Percentiles rank a stretch among this genome's conserved stretches.
Conservation (phyloP, 305 asterid genomes). For the Fraxinus greggii region DNA sequence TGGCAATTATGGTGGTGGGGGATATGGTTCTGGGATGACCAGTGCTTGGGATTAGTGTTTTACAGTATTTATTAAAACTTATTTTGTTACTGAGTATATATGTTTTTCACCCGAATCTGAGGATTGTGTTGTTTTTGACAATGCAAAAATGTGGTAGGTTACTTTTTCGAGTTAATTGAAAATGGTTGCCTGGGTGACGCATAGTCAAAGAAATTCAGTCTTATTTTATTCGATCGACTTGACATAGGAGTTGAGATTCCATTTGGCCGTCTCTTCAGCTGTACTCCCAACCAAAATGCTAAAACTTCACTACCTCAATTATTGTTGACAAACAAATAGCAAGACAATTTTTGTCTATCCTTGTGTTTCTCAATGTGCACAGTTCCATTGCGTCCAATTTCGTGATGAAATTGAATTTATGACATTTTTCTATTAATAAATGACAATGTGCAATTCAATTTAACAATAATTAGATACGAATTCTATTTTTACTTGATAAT, state of each 20-base stretch:
- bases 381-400: neutral
- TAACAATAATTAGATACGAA: neutral
- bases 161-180: neutral
- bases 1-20: conserved; percentile 42
- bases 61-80: conserved; percentile 4
- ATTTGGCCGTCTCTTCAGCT: neutral
- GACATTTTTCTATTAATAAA: neutral
- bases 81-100: conserved; percentile 30
- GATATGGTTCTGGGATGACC: conserved; percentile 38
- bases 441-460: neutral
- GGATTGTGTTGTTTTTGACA: conserved; percentile 30
- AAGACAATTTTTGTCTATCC: neutral
- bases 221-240: neutral
- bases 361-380: neutral
- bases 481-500: neutral
- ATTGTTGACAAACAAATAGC: neutral
- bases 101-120: conserved; percentile 27
- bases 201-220: neutral
- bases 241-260: neutral
- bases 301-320: neutral
- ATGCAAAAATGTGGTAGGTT: conserved; percentile 22
- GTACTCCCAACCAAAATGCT: neutral
- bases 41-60: conserved; percentile 65
- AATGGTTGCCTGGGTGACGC: neutral
- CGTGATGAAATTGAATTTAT: neutral